These are phyloP conservation scores for Rutstroemia sp. DNA, from an alignment of 2,329 filamentous ascomycete species.

Conservation along the genomic window DNA sequence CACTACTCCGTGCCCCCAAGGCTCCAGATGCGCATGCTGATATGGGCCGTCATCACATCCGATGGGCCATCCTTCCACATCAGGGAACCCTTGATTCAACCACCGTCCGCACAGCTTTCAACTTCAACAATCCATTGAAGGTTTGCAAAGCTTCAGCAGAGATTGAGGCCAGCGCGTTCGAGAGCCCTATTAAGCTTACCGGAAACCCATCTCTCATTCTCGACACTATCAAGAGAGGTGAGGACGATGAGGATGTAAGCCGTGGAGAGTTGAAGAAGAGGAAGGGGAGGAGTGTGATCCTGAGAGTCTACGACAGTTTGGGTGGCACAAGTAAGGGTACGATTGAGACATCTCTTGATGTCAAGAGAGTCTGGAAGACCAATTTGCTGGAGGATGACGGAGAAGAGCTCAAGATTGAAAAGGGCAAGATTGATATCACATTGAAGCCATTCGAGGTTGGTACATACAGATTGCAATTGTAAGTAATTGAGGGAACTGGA, in stretches of 20 bases:
- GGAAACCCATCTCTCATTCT: conserved; percentile 65
- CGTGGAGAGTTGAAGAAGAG: conserved; percentile 54
- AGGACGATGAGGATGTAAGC: conserved; percentile 71
- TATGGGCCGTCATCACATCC: conserved; percentile 82
- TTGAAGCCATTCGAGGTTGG: conserved; percentile 80
- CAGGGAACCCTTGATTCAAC: conserved; percentile 59
- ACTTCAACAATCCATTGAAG: conserved; percentile 80
- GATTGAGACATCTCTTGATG: conserved; percentile 58
- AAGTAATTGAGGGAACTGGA: not conserved
- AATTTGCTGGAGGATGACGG: conserved; percentile 86
- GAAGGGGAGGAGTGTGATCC: conserved; percentile 69
- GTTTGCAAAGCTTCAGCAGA: conserved; percentile 39
- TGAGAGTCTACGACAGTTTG: conserved; percentile 82
- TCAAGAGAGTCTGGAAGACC: conserved; percentile 73
- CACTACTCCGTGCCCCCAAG: conserved; percentile 79
- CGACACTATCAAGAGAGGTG: conserved; percentile 89
- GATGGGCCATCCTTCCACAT: conserved; percentile 88
- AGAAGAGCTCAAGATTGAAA: conserved; percentile 47
- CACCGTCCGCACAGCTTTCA: conserved; percentile 77
- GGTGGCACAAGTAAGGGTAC: conserved; percentile 72
- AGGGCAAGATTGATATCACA: conserved; percentile 51
- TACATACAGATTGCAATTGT: conserved; percentile 62
- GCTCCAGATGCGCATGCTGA: conserved; percentile 90
- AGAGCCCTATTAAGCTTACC: conserved; percentile 56
- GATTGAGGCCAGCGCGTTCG: conserved; percentile 36